phyloP scores from a whole-genome alignment of 2,329 filamentous ascomycete genomes.

The Microcyclospora tardicrescens region DNA sequence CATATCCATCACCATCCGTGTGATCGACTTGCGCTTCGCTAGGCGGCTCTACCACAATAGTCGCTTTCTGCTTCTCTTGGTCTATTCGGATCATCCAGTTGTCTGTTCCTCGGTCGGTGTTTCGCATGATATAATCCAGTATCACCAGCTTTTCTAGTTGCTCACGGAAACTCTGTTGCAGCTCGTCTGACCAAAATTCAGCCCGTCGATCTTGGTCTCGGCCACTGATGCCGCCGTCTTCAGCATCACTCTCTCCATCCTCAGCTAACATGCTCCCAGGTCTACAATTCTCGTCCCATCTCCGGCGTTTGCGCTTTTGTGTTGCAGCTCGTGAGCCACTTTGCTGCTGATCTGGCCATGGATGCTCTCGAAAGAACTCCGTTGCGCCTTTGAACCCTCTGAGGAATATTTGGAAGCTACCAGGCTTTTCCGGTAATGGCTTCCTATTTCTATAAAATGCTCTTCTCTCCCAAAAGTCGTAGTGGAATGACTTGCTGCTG shows the following conservation, averaged over 20 bases:
- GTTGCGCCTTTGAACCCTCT: conserved; percentile 97
- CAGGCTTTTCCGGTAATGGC: conserved; percentile 73
- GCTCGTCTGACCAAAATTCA: conserved; percentile 73
- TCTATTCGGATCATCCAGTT: conserved; percentile 99
- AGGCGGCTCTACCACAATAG: conserved; percentile 74
- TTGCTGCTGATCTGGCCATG: conserved; percentile 85
- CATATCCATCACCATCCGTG: conserved; percentile 22
- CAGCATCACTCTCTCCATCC: conserved; percentile 23
- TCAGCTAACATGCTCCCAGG: conserved; percentile 45
- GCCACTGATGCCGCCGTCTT: conserved; percentile 11
- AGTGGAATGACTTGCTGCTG: conserved; percentile 94
- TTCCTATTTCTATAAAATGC: conserved; percentile 81
- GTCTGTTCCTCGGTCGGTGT: conserved; percentile 89
- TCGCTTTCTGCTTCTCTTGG: conserved; percentile 67
- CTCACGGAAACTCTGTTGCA: conserved; percentile 88
- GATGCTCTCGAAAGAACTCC: conserved; percentile 83
- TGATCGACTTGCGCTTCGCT: conserved; percentile 25
- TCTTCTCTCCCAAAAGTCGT: conserved; percentile 91
- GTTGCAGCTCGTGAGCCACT: conserved; percentile 52
- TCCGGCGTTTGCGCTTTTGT: conserved; percentile 49
- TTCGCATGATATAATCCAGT: conserved; percentile 97
- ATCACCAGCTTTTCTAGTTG: conserved; percentile 96
- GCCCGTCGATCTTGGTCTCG: conserved; percentile 25
- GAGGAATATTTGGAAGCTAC: conserved; percentile 94
- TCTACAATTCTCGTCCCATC: conserved; percentile 73